Evolutionary conservation across 352 stramenopile genomes (phyloP).

Genomic region (Phytophthora tubulina): DNA sequence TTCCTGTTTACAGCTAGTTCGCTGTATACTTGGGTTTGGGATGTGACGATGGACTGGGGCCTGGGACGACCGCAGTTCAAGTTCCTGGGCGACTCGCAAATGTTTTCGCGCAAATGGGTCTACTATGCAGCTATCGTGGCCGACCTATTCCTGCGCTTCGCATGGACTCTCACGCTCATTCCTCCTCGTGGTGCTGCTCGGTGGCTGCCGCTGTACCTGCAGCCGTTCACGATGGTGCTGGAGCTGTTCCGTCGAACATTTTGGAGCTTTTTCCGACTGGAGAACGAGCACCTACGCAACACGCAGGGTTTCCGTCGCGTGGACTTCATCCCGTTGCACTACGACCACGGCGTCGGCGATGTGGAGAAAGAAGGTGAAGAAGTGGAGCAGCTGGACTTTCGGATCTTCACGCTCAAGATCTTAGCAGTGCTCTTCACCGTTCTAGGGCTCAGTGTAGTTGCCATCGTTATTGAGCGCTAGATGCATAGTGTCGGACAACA

Average conservation of each 20-base stretch:
- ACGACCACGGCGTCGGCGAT: constrained; percentile 77
- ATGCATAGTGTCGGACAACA: background rate
- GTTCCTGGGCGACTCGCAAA: constrained; percentile 83
- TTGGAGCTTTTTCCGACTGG: constrained; percentile 89
- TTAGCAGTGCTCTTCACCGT: constrained; percentile 55
- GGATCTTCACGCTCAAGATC: constrained; percentile 64
- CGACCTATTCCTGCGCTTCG: constrained; percentile 85
- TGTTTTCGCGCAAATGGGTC: constrained; percentile 85
- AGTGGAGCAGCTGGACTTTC: constrained; percentile 53
- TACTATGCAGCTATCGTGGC: constrained; percentile 85
- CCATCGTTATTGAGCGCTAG: constrained; percentile 56
- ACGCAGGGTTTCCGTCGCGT: constrained; percentile 85
- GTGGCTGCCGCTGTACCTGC: constrained; percentile 79
- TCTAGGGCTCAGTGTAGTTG: constrained; percentile 58
- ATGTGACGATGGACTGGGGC: constrained; percentile 91
- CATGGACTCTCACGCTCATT: constrained; percentile 86
- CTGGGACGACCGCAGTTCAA: constrained; percentile 83
- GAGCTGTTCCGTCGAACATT: constrained; percentile 88
- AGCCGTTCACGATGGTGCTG: constrained; percentile 88
- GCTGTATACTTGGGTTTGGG: constrained; percentile 86
- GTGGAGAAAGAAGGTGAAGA: constrained; percentile 50
- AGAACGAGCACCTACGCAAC: constrained; percentile 90
- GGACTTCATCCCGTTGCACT: constrained; percentile 88
- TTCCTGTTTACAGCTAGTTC: constrained; percentile 84
- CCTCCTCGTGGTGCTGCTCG: constrained; percentile 64